Percentiles rank a stretch among this genome's conserved stretches.
Conservation (phyloP, 2,329 filamentous ascomycete species). For the Periconia macrospinosa region DNA sequence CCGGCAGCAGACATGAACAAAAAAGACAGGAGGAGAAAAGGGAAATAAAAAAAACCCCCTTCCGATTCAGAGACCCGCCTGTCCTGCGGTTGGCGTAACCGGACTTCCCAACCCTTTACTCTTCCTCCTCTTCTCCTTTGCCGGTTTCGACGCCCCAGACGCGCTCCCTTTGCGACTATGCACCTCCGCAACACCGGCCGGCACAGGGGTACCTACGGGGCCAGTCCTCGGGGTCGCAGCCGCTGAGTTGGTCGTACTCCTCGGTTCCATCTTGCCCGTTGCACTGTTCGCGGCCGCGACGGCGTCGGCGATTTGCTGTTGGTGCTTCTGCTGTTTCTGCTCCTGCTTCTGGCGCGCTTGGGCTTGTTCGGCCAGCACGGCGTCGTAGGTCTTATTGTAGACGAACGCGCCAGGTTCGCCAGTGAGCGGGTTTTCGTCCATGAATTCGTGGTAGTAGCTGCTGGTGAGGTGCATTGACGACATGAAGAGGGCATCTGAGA, state of each 20-base stretch:
- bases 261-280: slow-evolving; percentile 19
- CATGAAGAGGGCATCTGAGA: slow-evolving; percentile 39
- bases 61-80: neutral
- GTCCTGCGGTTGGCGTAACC: slow-evolving; percentile 24
- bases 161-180: slow-evolving; percentile 29
- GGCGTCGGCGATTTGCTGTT: slow-evolving; percentile 5
- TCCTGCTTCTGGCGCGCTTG: slow-evolving; percentile 28
- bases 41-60: too few species aligned
- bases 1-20: too few species aligned
- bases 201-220: slow-evolving; percentile 9
- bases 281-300: slow-evolving; percentile 3
- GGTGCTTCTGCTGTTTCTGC: slow-evolving; percentile 7
- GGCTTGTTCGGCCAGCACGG: slow-evolving; percentile 46
- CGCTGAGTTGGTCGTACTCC: slow-evolving; percentile 30
- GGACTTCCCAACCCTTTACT: slow-evolving; percentile 41
- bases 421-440: slow-evolving; percentile 64
- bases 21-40: too few species aligned
- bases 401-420: slow-evolving; percentile 67
- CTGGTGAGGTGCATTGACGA: slow-evolving; percentile 56
- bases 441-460: slow-evolving; percentile 62
- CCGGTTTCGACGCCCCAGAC: slow-evolving; percentile 25
- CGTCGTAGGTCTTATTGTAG: slow-evolving; percentile 50
- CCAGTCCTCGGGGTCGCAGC: slow-evolving; percentile 32
- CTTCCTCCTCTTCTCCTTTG: slow-evolving; percentile 40
- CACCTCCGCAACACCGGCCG: slow-evolving; percentile 8